These are phyloP conservation scores for Coniochaeta sp. DNA, from an alignment of 2,329 filamentous ascomycete species.

Conservation along the genomic window DNA sequence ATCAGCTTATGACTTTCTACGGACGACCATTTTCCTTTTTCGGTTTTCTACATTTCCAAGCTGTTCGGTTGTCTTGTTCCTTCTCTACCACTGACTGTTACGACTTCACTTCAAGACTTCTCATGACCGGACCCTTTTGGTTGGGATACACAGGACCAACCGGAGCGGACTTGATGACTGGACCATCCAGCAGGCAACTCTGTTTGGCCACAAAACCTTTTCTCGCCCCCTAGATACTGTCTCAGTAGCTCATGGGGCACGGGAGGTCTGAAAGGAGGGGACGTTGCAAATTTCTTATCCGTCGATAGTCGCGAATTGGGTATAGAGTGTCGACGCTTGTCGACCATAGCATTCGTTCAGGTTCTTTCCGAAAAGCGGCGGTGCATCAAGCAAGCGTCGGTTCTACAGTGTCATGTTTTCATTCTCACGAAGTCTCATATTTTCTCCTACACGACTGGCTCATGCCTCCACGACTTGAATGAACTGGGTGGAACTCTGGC, in stretches of 20 bases:
- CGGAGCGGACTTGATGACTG: slow-evolving; percentile 4
- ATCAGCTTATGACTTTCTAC: neutral
- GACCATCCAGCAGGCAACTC: slow-evolving; percentile 12
- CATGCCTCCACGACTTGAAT: neutral
- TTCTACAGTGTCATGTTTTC: neutral
- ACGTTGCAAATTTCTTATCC: neutral
- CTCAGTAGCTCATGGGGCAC: neutral
- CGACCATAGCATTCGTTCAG: neutral
- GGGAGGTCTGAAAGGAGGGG: neutral
- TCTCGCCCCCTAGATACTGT: neutral
- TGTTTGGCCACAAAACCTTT: slow-evolving; percentile 3
- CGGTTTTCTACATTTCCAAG: neutral
- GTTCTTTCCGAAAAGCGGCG: neutral
- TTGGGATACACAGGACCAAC: slow-evolving; percentile 19
- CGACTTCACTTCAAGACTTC: neutral
- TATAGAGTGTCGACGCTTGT: neutral
- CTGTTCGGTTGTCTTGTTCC: neutral
- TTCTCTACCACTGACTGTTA: neutral
- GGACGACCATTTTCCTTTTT: neutral
- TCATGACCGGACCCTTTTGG: slow-evolving; percentile 1
- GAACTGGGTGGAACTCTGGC: neutral
- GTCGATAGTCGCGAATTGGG: neutral
- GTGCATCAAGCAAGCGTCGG: neutral
- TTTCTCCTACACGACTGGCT: neutral
- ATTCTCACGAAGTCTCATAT: neutral